Evolutionary conservation across 768 basidiomycete species (phyloP), one percentile per base, ranked within the genome.

Genomic region (Austroboletus festivus): DNA sequence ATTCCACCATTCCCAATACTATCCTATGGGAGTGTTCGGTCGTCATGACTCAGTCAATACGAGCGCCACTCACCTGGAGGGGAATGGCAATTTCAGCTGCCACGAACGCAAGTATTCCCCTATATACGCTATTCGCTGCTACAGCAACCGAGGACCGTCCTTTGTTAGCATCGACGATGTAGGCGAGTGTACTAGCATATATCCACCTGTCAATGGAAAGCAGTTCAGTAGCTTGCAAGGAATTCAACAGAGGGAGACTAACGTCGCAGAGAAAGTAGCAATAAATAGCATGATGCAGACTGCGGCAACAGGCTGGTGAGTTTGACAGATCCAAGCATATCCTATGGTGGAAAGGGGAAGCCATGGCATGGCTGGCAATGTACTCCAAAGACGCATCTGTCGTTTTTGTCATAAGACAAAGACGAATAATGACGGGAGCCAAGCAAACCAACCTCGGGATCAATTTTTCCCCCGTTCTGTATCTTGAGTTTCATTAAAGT

Each of bases 141-240:
- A 82, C 79, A 0, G 87, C 89, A 2, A 81, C 81, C 1, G 89
- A 86, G 1, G 89, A 89, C 9, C 87, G 79, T 7, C 93, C 93
- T 7, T 73, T 70, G 60, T 94, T 94, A 7, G 89, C 82, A 58
- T 95, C 93, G 16, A 93, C 89, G 37, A 93, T 78, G 60, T 92
- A 94, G 0, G 91, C 86, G 19, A 95, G 72, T 1, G 85, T 83
- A 33, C 79, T 82, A 2, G 79, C 71, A 60, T 83, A 86, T 44
- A 82, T 78, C 66, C 74, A 73, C 50, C 78, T 81, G 42, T 35
- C 13, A 4, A 18, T 7, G 23, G 24, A 34, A 38, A 45, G 13
- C 16, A 13, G 13, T 19, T 51, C 7, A 45, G 21, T 15, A 12
- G 3, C 4, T 19, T 5, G 21, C 42, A 47, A 33, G 2, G 15